phyloP scores from a whole-genome alignment of 2,329 filamentous ascomycete genomes.

The Pseudomassariella vexata region DNA sequence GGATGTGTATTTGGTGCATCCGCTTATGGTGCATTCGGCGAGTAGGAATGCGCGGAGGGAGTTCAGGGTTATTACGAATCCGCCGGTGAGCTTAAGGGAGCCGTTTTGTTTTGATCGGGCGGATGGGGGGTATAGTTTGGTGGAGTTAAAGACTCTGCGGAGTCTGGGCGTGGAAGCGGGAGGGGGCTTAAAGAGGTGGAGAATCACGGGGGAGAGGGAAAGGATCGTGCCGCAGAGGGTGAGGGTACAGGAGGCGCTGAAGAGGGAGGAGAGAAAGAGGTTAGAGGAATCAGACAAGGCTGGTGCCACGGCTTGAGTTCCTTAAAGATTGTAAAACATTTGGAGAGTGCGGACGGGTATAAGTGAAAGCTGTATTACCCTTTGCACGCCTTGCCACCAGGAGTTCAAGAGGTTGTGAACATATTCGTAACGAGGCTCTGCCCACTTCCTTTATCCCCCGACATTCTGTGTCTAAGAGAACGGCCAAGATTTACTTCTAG shows the following conservation, averaged over 20 bases:
- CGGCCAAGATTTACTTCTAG: no score
- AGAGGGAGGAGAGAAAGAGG: slow-evolving; percentile 41
- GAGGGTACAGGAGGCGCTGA: slow-evolving; percentile 43
- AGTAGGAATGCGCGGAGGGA: slow-evolving; percentile 40
- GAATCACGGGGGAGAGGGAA: slow-evolving; percentile 43
- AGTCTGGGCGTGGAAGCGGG: no score
- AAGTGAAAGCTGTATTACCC: no score
- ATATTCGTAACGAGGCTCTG: no score
- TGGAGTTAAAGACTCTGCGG: slow-evolving; percentile 53
- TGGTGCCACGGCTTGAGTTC: slow-evolving; percentile 16
- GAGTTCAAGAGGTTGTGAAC: no score
- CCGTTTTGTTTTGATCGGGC: slow-evolving; percentile 48
- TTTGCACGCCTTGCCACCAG: no score
- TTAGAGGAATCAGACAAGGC: slow-evolving; percentile 23
- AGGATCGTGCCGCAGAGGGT: slow-evolving; percentile 43
- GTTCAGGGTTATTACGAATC: slow-evolving; percentile 50
- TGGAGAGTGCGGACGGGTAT: no score
- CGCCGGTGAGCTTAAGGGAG: slow-evolving; percentile 43
- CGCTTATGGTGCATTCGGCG: slow-evolving; percentile 54
- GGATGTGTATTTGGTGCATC: slow-evolving; percentile 54
- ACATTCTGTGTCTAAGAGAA: no score
- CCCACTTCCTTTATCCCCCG: no score
- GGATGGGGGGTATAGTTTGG: slow-evolving; percentile 43
- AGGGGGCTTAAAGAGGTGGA: slow-evolving; percentile 51
- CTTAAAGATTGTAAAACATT: no score